Evolutionary conservation across 371 early-diverging fungal species (phyloP).

Genomic region (Mortierella sp.): DNA sequence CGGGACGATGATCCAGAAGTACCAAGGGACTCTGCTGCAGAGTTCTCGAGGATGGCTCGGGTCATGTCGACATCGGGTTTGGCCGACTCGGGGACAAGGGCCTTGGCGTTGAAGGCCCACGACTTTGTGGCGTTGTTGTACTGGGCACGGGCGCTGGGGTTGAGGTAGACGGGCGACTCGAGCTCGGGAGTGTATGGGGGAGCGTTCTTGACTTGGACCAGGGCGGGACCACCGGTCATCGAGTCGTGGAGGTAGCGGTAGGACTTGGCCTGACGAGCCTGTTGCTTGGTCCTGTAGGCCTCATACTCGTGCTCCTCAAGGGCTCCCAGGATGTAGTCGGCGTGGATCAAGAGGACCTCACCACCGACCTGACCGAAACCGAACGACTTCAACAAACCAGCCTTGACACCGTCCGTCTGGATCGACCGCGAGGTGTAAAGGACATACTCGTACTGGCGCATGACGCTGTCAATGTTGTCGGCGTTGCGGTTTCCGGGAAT

Average conservation of each 20-base stretch:
- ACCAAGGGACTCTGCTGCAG: slow-evolving; percentile 62
- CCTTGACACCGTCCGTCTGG: slow-evolving; percentile 94
- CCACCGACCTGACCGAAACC: slow-evolving; percentile 98
- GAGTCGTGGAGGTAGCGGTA: slow-evolving; percentile 96
- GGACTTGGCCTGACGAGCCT: slow-evolving; percentile 82
- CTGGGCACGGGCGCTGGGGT: slow-evolving; percentile 91
- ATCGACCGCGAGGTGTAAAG: slow-evolving; percentile 91
- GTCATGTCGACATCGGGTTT: slow-evolving; percentile 72
- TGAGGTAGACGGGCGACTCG: slow-evolving; percentile 89
- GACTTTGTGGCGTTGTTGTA: slow-evolving; percentile 81
- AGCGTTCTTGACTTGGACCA: slow-evolving; percentile 91
- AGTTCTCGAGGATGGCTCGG: slow-evolving; percentile 70
- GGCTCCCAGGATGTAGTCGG: slow-evolving; percentile 90
- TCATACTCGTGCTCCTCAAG: slow-evolving; percentile 82
- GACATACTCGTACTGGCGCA: slow-evolving; percentile 86
- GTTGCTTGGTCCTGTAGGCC: slow-evolving; percentile 78
- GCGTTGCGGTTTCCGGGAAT: slow-evolving; percentile 97
- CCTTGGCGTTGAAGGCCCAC: slow-evolving; percentile 78
- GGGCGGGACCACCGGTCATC: slow-evolving; percentile 86
- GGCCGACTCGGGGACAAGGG: slow-evolving; percentile 54
- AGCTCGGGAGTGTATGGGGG: slow-evolving; percentile 93
- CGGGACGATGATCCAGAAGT: slow-evolving; percentile 21
- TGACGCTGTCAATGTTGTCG: slow-evolving; percentile 90
- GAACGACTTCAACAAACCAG: slow-evolving; percentile 94
- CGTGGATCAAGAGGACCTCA: slow-evolving; percentile 92